phyloP scores from a whole-genome alignment of 129 eudicot species.

The Deinandra increscens region DNA sequence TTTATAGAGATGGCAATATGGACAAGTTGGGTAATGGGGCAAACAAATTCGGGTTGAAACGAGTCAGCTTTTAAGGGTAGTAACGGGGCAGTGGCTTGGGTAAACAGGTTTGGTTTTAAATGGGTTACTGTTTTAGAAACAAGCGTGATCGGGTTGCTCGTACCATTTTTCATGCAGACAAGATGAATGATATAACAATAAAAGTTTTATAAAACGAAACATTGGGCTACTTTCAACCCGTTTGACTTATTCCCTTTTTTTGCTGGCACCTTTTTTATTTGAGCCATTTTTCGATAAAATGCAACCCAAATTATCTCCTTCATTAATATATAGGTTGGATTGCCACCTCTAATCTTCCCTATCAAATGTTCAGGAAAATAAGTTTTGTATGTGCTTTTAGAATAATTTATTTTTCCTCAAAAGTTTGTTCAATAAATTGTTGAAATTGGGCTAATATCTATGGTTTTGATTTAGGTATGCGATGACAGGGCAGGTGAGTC shows the following conservation, averaged over 20 bases:
- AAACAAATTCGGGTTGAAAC: not conserved
- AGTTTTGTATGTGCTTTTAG: not conserved
- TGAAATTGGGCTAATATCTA: not conserved
- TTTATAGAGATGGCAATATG: not conserved
- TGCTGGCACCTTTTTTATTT: not conserved
- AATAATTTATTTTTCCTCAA: not conserved
- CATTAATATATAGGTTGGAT: not conserved
- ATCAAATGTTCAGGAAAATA: not conserved
- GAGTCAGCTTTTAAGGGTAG: not conserved
- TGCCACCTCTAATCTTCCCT: not conserved
- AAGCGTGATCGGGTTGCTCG: not conserved
- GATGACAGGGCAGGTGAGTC: constrained; percentile 74
- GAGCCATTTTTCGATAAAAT: not conserved
- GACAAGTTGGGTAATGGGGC: not conserved
- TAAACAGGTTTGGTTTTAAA: too few species aligned
- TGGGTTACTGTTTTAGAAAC: not conserved
- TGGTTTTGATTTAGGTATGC: constrained; percentile 47
- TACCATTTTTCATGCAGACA: not conserved
- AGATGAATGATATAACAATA: not conserved
- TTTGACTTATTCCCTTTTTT: not conserved
- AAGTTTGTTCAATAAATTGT: constrained; percentile 1
- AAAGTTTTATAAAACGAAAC: not conserved
- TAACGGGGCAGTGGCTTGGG: not conserved
- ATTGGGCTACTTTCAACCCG: not conserved
- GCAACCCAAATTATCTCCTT: not conserved